Evolutionary conservation across 2,329 filamentous ascomycete genomes (phyloP), one percentile per base, ranked within the genome.

Genomic region (Coniochaeta sp.): DNA sequence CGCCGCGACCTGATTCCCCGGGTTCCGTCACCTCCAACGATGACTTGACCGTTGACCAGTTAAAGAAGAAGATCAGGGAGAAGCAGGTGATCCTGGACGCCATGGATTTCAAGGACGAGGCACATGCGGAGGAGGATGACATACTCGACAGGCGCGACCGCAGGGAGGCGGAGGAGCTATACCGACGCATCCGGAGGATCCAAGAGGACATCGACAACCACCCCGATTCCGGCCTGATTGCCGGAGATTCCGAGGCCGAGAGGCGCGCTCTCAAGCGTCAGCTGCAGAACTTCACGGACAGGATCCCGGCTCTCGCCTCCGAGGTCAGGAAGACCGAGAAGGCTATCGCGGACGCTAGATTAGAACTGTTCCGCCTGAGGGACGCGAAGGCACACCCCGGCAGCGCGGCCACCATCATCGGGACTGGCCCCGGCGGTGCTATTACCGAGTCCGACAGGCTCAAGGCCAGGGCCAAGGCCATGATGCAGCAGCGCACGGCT

Each of bases 401-500:
- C 64, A 91, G 89, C 69, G 88, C 91, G 10, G 81, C 89, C 22
- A 82, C 87, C 32, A 91, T 99, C 64, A 85, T 98, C 61, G 95
- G 95, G 54, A 98, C 93, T 62, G 95, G 95, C 10, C 93, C 93
- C 61, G 93, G 93, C 50, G 95, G 95, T 58, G 77, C 86, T 52
- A 86, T 99, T 47, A 99, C 95, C 0, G 95, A 99, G 74, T 89
- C 91, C 3, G 95, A 99, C 75, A 87, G 93, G 59, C 84, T 98
- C 65, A 98, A 97, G 78, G 95, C 95, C 38, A 87, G 93, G 66
- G 93, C 95, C 34, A 96, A 93, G 76, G 93, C 93, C 42, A 96
- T 97, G 87, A 99, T 99, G 95, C 93, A 98, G 76, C 93, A 96
- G 69, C 89, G 95, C 62, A 93, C 95, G 66, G 95, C 95, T 60